These are phyloP conservation scores for Rhytidhysteron rufulum DNA, from an alignment of 2,329 filamentous ascomycete species.

Conservation along the genomic window DNA sequence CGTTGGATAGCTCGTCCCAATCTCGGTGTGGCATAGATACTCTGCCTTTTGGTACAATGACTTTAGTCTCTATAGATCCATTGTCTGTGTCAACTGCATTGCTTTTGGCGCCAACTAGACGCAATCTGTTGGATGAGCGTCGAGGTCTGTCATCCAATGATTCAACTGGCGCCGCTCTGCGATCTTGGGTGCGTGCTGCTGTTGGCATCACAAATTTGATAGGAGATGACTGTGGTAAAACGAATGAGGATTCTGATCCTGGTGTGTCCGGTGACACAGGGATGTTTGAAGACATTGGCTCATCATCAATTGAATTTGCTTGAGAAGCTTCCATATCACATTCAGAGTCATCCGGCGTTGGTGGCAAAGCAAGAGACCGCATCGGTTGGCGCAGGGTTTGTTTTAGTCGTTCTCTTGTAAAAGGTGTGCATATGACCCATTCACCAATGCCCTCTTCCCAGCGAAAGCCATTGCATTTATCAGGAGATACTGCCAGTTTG, in stretches of 20 bases:
- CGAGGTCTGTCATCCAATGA: neutral
- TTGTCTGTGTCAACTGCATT: no score
- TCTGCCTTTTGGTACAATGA: neutral
- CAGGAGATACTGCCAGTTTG: conserved; percentile 21
- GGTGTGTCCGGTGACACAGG: neutral
- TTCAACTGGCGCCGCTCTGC: no score
- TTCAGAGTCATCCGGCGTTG: conserved; percentile 25
- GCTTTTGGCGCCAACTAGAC: no score
- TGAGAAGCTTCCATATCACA: conserved; percentile 2
- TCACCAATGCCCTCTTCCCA: conserved; percentile 47
- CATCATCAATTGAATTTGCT: neutral
- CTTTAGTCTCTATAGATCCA: no score
- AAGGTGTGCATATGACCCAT: conserved; percentile 43
- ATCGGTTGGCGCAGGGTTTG: conserved; percentile 13
- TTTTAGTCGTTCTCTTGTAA: conserved; percentile 18
- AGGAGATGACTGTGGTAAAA: neutral
- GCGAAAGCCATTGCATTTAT: conserved; percentile 27
- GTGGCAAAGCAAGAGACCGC: conserved; percentile 19
- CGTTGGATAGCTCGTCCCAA: no score
- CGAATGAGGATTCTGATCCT: neutral
- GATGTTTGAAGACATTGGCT: neutral
- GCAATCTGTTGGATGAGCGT: no score
- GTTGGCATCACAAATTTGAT: neutral
- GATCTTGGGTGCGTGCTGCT: neutral
- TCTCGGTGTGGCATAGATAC: no score